phyloP scores from a whole-genome alignment of 1,284 basidiomycete species.

The Apiotrichum akiyoshidainum region DNA sequence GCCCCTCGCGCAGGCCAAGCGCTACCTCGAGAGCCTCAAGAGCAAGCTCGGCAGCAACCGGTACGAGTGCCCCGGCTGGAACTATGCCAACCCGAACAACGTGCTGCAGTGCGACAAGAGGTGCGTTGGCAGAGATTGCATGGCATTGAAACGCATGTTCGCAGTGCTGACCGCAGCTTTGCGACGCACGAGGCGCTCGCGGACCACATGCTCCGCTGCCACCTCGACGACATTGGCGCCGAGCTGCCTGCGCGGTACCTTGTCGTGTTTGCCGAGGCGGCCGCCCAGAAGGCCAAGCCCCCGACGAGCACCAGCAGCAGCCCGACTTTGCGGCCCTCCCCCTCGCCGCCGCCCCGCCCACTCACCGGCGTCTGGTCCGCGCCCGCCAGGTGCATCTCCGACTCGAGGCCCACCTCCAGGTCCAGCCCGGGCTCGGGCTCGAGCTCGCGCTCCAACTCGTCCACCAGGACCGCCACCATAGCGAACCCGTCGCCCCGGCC shows the following conservation, averaged over 20 bases:
- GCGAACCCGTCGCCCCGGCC: too few species aligned
- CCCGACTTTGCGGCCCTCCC: not conserved
- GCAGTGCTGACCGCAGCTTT: slow-evolving; percentile 1
- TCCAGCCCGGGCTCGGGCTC: too few species aligned
- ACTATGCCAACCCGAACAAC: not conserved
- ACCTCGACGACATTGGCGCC: slow-evolving; percentile 5
- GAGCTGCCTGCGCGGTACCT: slow-evolving; percentile 1
- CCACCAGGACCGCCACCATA: not conserved
- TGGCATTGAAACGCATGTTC: too few species aligned
- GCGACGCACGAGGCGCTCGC: slow-evolving; percentile 3
- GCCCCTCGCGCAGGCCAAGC: slow-evolving; percentile 1
- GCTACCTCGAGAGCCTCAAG: slow-evolving; percentile 3
- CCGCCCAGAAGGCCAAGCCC: not conserved
- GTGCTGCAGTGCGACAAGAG: not conserved
- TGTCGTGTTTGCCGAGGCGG: not conserved
- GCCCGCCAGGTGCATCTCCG: not conserved
- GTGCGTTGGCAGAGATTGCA: too few species aligned
- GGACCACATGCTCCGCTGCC: slow-evolving; percentile 3
- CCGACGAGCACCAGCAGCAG: not conserved
- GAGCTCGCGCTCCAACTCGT: too few species aligned
- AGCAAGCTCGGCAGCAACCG: not conserved
- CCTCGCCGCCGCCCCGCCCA: not conserved
- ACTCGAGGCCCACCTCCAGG: not conserved
- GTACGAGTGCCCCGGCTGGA: slow-evolving; percentile 1
- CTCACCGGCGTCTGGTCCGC: too few species aligned